Evolutionary conservation across 345 rosid genomes (phyloP).

Genomic region (Capsella bursapastoris): DNA sequence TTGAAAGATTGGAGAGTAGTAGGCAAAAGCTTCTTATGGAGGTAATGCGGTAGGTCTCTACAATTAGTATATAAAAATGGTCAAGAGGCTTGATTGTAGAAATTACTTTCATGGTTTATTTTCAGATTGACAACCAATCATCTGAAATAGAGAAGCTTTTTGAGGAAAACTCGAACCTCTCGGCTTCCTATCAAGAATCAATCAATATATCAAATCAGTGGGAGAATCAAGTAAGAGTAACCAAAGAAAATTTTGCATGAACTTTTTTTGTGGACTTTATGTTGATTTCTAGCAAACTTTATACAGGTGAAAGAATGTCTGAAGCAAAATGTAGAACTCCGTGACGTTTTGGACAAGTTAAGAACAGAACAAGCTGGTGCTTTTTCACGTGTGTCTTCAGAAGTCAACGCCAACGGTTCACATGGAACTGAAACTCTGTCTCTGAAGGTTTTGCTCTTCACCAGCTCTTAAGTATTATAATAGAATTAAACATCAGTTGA

Average conservation of each 20-base stretch:
- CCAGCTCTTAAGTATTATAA: background rate
- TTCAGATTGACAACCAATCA: slow-evolving; percentile 87
- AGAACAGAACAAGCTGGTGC: slow-evolving; percentile 68
- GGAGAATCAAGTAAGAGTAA: slow-evolving; percentile 73
- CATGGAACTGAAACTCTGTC: slow-evolving; percentile 56
- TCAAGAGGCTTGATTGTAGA: too few relatives aligned
- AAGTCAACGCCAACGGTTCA: slow-evolving; percentile 43
- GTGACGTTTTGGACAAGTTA: slow-evolving; percentile 63
- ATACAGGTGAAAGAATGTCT: slow-evolving; percentile 86
- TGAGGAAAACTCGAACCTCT: slow-evolving; percentile 81
- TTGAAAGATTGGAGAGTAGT: slow-evolving; percentile 92
- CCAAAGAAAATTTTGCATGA: slow-evolving; percentile 44
- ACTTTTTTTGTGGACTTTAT: slow-evolving; percentile 6
- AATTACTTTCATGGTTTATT: too few relatives aligned
- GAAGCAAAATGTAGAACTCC: slow-evolving; percentile 86
- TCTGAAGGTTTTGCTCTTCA: slow-evolving; percentile 62
- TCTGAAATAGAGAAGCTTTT: slow-evolving; percentile 94
- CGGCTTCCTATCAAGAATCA: slow-evolving; percentile 77
- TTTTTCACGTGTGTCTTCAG: slow-evolving; percentile 39
- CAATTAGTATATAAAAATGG: too few relatives aligned
- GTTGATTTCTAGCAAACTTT: slow-evolving; percentile 11
- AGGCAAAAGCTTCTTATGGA: slow-evolving; percentile 96
- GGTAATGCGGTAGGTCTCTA: too few relatives aligned
- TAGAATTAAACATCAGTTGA: background rate
- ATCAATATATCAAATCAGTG: slow-evolving; percentile 63